A percentile compares a stretch with the other conserved stretches of the same genome.
Evolutionary conservation across 805 yeast species (phyloP).

Genomic region (Candida maesae): DNA sequence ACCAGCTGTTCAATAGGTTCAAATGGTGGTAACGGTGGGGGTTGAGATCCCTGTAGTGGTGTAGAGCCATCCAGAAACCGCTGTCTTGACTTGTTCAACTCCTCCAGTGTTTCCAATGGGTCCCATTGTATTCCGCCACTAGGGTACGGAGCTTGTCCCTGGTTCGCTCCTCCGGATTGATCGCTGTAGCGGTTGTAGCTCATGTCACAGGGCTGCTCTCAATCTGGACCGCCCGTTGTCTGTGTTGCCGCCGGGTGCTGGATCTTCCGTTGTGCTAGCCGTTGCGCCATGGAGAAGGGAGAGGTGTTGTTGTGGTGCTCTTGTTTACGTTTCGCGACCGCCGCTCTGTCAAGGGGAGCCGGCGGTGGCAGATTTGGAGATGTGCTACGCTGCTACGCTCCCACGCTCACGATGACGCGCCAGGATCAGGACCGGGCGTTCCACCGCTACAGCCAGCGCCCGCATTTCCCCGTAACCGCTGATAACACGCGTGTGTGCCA

Average conservation of each 20-base stretch:
- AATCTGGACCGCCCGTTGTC: too few relatives aligned
- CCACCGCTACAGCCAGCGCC: too few relatives aligned
- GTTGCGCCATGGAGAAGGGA: too few relatives aligned
- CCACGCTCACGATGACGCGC: too few relatives aligned
- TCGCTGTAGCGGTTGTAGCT: conserved; percentile 6
- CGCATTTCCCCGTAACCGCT: not conserved
- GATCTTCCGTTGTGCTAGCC: too few relatives aligned
- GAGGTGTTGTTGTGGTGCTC: too few relatives aligned
- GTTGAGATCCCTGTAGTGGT: not conserved
- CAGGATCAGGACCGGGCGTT: too few relatives aligned
- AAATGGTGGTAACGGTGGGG: conserved; percentile 3
- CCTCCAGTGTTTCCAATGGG: conserved; percentile 19
- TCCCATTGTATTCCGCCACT: conserved; percentile 16
- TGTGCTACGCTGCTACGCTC: too few relatives aligned
- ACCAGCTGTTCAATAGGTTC: not conserved
- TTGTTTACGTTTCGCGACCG: conserved; percentile 4
- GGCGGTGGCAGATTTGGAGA: not conserved
- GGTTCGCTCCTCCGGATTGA: not conserved
- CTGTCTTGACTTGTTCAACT: conserved; percentile 15
- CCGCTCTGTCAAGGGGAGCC: not conserved
- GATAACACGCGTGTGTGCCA: too few relatives aligned
- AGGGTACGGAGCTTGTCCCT: conserved; percentile 15
- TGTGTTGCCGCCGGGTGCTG: too few relatives aligned
- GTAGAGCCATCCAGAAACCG: not conserved
- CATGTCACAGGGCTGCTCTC: too few relatives aligned